Evolutionary conservation across 164 flowering plant species (phyloP).

Genomic region (Amborella trichopoda): DNA sequence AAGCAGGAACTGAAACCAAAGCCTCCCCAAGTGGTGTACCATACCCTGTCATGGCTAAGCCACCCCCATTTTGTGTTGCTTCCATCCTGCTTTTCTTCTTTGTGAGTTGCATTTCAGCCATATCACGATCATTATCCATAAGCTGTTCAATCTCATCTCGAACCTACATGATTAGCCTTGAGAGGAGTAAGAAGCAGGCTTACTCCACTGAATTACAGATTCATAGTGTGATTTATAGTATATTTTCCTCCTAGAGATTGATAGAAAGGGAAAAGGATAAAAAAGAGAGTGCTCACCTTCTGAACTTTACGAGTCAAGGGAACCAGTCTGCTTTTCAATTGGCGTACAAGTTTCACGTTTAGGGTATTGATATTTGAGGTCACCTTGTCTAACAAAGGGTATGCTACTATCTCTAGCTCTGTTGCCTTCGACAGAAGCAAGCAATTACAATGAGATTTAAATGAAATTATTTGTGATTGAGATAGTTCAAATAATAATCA

Average conservation of each 20-base stretch:
- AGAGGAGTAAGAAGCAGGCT: too few relatives aligned
- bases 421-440: too few relatives aligned
- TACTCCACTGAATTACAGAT: neutral
- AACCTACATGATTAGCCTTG: constrained; percentile 20
- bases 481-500: too few relatives aligned
- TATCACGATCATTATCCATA: constrained; percentile 55
- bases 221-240: neutral
- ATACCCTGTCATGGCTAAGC: constrained; percentile 47
- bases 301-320: constrained; percentile 41
- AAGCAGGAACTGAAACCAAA: constrained; percentile 82
- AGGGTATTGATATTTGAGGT: constrained; percentile 31
- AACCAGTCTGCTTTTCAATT: constrained; percentile 39
- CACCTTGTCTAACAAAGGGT: constrained; percentile 34
- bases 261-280: neutral
- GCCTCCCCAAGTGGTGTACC: constrained; percentile 34
- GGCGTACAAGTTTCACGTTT: constrained; percentile 36
- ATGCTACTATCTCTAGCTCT: constrained; percentile 30
- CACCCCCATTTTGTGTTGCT: constrained; percentile 56
- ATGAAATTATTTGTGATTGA: too few relatives aligned
- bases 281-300: constrained; percentile 17
- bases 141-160: constrained; percentile 53
- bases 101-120: constrained; percentile 54
- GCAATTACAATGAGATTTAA: too few relatives aligned
- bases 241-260: neutral
- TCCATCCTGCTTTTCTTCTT: constrained; percentile 49